These are phyloP conservation scores for Naumovozyma castellii DNA, from an alignment of 805 yeast species.

Conservation along the genomic window DNA sequence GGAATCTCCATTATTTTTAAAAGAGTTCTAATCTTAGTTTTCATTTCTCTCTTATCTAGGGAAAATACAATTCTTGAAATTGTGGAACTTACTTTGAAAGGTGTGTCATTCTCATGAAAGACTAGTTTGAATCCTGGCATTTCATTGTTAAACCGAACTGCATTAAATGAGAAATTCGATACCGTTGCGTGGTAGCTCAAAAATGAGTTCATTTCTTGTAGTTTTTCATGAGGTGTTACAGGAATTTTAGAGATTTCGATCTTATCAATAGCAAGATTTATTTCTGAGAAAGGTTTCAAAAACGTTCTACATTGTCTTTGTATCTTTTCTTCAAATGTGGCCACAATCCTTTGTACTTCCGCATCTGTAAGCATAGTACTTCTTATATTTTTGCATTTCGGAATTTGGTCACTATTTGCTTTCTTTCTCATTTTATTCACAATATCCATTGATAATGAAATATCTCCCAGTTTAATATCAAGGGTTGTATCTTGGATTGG, in stretches of 20 bases:
- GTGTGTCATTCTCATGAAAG: constrained; percentile 35
- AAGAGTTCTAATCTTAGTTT: constrained; percentile 1
- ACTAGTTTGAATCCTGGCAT: constrained; percentile 41
- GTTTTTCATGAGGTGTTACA: constrained; percentile 13
- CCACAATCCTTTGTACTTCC: constrained; percentile 4
- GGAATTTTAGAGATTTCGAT: constrained; percentile 16
- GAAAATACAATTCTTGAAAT: constrained; percentile 31
- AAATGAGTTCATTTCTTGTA: constrained; percentile 14
- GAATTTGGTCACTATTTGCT: neutral
- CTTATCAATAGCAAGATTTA: constrained; percentile 19
- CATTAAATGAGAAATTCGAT: constrained; percentile 21
- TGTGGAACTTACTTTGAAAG: constrained; percentile 32
- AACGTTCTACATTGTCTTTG: neutral
- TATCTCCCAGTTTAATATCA: constrained; percentile 18
- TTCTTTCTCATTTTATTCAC: constrained; percentile 1
- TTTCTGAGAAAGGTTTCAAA: constrained; percentile 8
- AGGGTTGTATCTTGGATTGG: constrained; percentile 8
- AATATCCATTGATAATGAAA: constrained; percentile 12
- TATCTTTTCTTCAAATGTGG: constrained; percentile 3
- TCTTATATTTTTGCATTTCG: neutral
- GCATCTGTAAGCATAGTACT: neutral
- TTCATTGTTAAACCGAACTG: constrained; percentile 24
- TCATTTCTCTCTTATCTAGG: constrained; percentile 13
- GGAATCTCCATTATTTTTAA: constrained; percentile 31
- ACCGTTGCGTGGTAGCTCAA: constrained; percentile 17